These are phyloP conservation scores for Eruca vesicaria DNA, from an alignment of 441 rosid species.

Conservation along the genomic window DNA sequence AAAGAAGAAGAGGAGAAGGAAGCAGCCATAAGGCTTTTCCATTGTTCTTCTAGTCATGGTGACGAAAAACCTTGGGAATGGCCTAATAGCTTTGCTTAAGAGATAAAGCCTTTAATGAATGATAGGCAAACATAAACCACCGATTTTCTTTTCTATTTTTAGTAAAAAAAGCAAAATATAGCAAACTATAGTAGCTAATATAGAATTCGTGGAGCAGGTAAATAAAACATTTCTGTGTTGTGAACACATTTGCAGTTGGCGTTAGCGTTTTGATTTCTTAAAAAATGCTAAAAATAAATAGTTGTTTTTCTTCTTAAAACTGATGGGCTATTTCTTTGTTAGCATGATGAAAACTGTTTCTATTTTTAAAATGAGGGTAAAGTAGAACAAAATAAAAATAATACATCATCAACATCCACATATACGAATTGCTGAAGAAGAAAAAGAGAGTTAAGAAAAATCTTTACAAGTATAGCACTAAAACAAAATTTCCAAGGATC, in stretches of 20 bases:
- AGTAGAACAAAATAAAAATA: background rate
- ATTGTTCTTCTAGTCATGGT: constrained; percentile 39
- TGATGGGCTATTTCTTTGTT: constrained; percentile 4
- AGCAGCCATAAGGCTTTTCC: constrained; percentile 56
- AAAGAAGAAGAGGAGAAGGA: constrained; percentile 39
- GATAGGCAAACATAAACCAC: constrained; percentile 24
- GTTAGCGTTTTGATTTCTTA: background rate
- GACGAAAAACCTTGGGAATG: constrained; percentile 41
- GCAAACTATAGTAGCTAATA: constrained; percentile 24
- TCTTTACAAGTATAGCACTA: background rate
- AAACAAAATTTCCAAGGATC: background rate
- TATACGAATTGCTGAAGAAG: background rate
- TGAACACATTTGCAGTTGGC: background rate
- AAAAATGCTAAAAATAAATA: background rate
- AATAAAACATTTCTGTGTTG: background rate
- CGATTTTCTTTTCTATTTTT: constrained; percentile 15
- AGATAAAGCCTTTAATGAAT: constrained; percentile 28
- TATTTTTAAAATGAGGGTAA: background rate
- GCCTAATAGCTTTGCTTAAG: constrained; percentile 19
- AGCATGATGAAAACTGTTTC: background rate
- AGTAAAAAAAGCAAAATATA: constrained; percentile 14
- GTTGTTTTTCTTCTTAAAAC: background rate
- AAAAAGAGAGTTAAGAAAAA: background rate
- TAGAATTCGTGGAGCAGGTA: constrained; percentile 8
- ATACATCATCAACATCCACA: background rate